Base-by-base conservation (phyloP, 768 basidiomycete genomes). In the Podaxis pistillaris region DNA sequence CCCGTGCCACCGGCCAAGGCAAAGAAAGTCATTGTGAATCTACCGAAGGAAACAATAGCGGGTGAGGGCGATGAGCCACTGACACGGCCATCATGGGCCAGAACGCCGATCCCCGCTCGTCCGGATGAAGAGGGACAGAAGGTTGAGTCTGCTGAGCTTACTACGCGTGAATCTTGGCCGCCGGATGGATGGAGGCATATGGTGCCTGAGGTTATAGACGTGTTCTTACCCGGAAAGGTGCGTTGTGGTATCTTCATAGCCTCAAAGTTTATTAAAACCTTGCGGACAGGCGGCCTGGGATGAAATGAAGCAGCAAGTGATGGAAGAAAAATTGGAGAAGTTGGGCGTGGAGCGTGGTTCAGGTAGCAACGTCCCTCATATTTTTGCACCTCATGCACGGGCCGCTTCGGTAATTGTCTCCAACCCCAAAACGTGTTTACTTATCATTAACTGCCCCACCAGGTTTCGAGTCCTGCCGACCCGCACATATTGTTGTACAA, bases 391-490 rank as follows among this genome's bases (percentile, higher is more conserved):
- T 37, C 92, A 93, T 72, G 88, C 87, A 52, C 86, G 93, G 63
- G 91, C 93, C 63, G 89, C 91, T 59, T 94, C 92, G 66, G 93
- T 94, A 72, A 67, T 87, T 85, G 67, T 58, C 52, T 63, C 52
- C 68, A 58, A 64, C 71, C 65, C 62, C 46, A 55, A 65, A 68
- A 70, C 70, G 68, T 73, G 68, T 68, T 51, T 64, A 55, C 56
- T 37, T 52, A 41, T 50, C 52, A 53, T 46, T 46, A 40, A 53
- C 46, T 49, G 30, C 28, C 38, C 50, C 30, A 15, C 11, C 69
- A 94, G 93, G 91, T 94, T 74, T 94, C 93, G 1, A 93, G 91
- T n/a, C 91, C 93, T 30, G 92, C 92, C 3, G 93, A 94, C 70
- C 92, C 93, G 30, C 89, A 90, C 19, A 74, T 94, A 24, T 78